Evolutionary conservation across 495 filamentous ascomycete species (phyloP).

Genomic region (Neurospora sp.): DNA sequence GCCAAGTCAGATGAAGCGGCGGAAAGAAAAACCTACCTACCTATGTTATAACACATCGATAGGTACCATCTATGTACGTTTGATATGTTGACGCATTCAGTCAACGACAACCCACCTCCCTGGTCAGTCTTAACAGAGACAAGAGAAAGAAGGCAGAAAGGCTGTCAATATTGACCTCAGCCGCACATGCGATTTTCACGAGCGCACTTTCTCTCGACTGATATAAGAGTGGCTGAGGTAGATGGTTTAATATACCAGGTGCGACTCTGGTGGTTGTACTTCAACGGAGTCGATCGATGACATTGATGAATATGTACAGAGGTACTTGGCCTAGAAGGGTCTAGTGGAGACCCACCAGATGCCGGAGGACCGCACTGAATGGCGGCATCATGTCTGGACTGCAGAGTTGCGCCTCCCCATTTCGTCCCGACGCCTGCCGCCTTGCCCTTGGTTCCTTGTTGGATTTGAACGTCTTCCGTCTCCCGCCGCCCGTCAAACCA

Average conservation of each 20-base stretch:
- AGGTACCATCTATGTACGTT: background rate
- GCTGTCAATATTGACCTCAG: background rate
- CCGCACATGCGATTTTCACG: background rate
- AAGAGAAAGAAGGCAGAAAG: background rate
- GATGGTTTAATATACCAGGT: background rate
- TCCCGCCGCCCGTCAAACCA: slow-evolving; percentile 12
- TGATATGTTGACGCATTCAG: background rate
- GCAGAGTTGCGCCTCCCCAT: slow-evolving; percentile 15
- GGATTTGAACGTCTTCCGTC: slow-evolving; percentile 21
- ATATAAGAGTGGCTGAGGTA: background rate
- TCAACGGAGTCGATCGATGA: background rate
- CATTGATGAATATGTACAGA: background rate
- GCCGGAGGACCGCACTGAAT: background rate
- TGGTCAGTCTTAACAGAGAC: background rate
- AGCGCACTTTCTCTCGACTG: background rate
- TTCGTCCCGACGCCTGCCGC: slow-evolving; percentile 21
- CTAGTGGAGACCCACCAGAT: background rate
- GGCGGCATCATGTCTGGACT: background rate
- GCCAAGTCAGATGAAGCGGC: background rate
- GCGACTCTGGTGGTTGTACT: background rate
- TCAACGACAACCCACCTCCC: background rate
- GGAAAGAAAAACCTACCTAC: background rate
- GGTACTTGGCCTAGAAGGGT: background rate
- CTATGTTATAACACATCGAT: background rate
- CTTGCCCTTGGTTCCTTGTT: slow-evolving; percentile 7